These are phyloP conservation scores for Xylaria sp. DNA, from an alignment of 2,329 filamentous ascomycete genomes.

Conservation along the genomic window DNA sequence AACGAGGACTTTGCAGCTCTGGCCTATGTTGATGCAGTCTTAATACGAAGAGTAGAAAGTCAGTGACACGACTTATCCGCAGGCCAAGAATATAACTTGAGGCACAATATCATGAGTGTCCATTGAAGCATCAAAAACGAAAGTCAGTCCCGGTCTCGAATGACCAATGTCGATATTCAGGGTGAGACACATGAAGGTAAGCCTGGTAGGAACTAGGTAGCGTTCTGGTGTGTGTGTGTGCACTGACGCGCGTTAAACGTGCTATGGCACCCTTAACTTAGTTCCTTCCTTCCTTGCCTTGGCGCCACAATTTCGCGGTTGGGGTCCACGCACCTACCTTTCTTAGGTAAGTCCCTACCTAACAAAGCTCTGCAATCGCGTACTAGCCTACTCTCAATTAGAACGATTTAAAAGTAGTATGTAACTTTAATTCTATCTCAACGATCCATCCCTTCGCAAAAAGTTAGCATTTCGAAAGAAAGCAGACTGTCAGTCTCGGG, in stretches of 20 bases:
- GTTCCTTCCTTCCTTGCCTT: not conserved
- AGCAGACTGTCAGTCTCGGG: no score
- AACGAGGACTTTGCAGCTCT: not conserved
- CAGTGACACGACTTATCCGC: not conserved
- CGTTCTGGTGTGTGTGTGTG: not conserved
- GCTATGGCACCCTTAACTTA: not conserved
- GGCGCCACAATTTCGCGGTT: not conserved
- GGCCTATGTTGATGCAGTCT: not conserved
- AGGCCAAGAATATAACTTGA: not conserved
- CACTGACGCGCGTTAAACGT: not conserved
- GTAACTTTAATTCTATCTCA: no score
- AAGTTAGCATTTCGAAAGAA: no score
- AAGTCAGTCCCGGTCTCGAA: not conserved
- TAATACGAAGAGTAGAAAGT: not conserved
- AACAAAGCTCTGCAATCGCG: no score
- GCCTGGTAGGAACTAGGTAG: not conserved
- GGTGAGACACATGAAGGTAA: not conserved
- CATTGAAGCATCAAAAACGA: not conserved
- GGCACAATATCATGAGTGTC: conserved; percentile 1
- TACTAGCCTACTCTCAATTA: no score
- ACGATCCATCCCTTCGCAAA: no score
- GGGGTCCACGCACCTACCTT: not conserved
- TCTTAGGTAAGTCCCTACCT: no score
- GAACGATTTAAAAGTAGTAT: no score
- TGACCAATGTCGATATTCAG: not conserved